Conservation (phyloP, 1,284 basidiomycete genomes). For the Trichosporon sp. region DNA sequence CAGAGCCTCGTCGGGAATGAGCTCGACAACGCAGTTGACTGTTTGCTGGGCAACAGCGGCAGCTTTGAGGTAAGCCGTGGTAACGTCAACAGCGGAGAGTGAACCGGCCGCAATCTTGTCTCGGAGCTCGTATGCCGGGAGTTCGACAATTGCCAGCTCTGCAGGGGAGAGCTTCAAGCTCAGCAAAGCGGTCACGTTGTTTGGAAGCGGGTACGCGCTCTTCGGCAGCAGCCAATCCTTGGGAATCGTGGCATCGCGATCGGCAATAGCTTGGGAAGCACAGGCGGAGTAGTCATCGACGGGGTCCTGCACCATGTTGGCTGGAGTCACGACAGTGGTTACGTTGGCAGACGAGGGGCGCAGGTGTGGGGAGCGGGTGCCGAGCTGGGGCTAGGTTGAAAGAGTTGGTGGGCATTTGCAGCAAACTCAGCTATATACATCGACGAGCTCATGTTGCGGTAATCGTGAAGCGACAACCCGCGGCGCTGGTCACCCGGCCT, state of each 20-base stretch:
- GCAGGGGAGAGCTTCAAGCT: slow-evolving; percentile 26
- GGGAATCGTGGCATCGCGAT: slow-evolving; percentile 29
- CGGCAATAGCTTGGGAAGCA: not conserved
- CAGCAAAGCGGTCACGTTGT: slow-evolving; percentile 21
- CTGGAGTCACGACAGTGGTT: not conserved
- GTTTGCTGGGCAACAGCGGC: slow-evolving; percentile 39
- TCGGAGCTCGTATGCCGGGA: slow-evolving; percentile 60
- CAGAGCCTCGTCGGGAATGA: slow-evolving; percentile 66
- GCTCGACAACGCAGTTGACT: slow-evolving; percentile 72
- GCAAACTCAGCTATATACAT: not conserved
- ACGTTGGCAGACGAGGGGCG: not conserved
- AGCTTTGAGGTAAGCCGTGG: slow-evolving; percentile 40
- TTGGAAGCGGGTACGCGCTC: not conserved
- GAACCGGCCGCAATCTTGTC: slow-evolving; percentile 40
- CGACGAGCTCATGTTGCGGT: not conserved
- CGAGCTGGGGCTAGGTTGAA: not conserved
- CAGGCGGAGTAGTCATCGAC: not conserved
- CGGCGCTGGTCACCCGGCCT: no score
- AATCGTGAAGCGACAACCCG: not conserved
- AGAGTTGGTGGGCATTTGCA: not conserved
- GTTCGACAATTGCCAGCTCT: slow-evolving; percentile 39
- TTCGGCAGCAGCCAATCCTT: slow-evolving; percentile 26
- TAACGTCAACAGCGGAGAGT: slow-evolving; percentile 41
- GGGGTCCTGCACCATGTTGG: slow-evolving; percentile 3
- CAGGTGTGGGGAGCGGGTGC: not conserved